Evolutionary conservation across 257 asterid species (phyloP).

Genomic region (Voacanga thouarsii): DNA sequence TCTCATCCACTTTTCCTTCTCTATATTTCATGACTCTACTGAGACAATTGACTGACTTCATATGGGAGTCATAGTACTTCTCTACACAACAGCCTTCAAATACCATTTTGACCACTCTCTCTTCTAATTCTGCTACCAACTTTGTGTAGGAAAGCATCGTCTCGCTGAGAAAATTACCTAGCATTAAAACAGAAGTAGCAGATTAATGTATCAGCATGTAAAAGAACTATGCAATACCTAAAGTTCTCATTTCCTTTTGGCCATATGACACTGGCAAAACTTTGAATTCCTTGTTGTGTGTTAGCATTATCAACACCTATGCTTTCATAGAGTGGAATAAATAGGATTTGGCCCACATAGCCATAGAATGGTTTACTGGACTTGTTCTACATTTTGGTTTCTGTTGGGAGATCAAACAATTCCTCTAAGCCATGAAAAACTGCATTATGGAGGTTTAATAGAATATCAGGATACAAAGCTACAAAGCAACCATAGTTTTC

Average conservation of each 20-base stretch:
- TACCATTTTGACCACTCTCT: slow-evolving; percentile 50
- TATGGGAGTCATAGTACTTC: slow-evolving; percentile 39
- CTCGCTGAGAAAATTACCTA: slow-evolving; percentile 24
- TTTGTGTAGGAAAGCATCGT: slow-evolving; percentile 42
- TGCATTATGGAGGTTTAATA: slow-evolving; percentile 30
- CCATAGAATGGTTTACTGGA: slow-evolving; percentile 68
- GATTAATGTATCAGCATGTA: no score
- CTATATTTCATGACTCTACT: slow-evolving; percentile 63
- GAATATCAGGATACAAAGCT: slow-evolving; percentile 43
- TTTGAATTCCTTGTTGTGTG: slow-evolving; percentile 42
- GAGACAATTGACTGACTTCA: slow-evolving; percentile 39
- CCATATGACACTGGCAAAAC: slow-evolving; percentile 63
- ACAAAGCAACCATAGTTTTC: slow-evolving; percentile 75
- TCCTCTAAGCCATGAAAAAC: slow-evolving; percentile 37
- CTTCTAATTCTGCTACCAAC: slow-evolving; percentile 55
- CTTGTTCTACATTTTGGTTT: slow-evolving; percentile 56
- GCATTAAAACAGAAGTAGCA: no score
- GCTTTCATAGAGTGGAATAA: slow-evolving; percentile 69
- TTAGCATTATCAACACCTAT: slow-evolving; percentile 73
- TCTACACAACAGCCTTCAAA: slow-evolving; percentile 66
- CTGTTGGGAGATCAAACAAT: slow-evolving; percentile 60
- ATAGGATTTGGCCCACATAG: slow-evolving; percentile 68
- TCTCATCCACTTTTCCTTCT: slow-evolving; percentile 36
- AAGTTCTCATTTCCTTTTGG: slow-evolving; percentile 48
- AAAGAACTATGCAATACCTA: slow-evolving; percentile 33